Evolutionary conservation across 345 rosid species (phyloP), one percentile per base, ranked within the genome.

Genomic region (Litchi chinensis): DNA sequence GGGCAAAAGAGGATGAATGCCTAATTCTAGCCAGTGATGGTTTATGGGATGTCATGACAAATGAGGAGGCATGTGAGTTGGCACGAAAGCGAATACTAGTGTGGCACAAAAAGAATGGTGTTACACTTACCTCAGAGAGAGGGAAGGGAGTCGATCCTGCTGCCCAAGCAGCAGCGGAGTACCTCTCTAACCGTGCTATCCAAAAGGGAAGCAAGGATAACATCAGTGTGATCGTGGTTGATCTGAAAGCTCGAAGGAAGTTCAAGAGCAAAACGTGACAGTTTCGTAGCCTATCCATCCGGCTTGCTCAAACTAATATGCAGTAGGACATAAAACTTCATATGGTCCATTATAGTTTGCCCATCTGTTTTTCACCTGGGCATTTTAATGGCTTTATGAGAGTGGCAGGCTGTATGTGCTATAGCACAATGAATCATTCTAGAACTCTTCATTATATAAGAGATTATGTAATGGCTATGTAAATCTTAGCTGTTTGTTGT

Each of bases 181-280:
- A 70, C 83, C 93, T 96, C 22, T 90, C 95, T 0, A 87, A 80
- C 76, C 89, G 94, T 19, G 99, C 99, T 57, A 86, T 93, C 59
- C 97, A 90, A 26, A 96, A 91, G 75, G 99, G 98, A 76, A 94
- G 94, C 88, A 93, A 92, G 84, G 99, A 96, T 73, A 96, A 94
- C 84, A 87, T 93, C 75, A 89, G 93, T 9, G 89, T 96, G 26
- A 77, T 94, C 1, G 97, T 94, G 70, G 89, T 96, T 71, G 98
- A 96, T 84, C 89, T 94, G 86, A 94, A 91, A 90, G 87, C 95
- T 74, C 99, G 93, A 74, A 90, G 99, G 91, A 96, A 96, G 88
- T 88, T 89, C 85, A 94, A 90, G 90, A 87, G 82, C 85, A 91
- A 91, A 85, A 74, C 93, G 41, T 92, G 86, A 87, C 67, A 4